A percentile compares a stretch with the other conserved stretches of the same genome.
Conservation (phyloP, 176 grass and related monocot species). For the Eragrostis curvula region DNA sequence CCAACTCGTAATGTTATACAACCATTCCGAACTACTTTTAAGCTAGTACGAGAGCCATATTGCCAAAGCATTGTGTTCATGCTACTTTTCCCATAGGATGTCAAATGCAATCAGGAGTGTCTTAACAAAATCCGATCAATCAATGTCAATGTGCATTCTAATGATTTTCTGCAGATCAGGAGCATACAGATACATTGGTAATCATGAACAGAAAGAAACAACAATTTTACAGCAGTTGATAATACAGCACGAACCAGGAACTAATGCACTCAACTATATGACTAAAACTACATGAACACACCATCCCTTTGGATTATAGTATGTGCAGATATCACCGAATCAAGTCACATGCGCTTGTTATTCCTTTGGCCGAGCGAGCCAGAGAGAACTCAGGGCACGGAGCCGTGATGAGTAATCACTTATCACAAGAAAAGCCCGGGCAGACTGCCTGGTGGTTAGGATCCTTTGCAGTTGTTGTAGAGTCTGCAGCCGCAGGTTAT, state of each 20-base stretch:
- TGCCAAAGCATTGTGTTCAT: conserved; percentile 10
- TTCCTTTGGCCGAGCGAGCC: conserved; percentile 93
- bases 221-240: conserved; percentile 40
- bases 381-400: conserved; percentile 93
- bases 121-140: conserved; percentile 6
- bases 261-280: conserved; percentile 45
- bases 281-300: conserved; percentile 51
- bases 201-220: neutral
- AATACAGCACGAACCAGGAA: conserved; percentile 34
- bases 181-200: conserved; percentile 27
- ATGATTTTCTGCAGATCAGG: conserved; percentile 30
- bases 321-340: conserved; percentile 56
- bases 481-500: conserved; percentile 92
- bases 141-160: conserved; percentile 30
- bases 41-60: neutral
- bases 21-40: neutral
- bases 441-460: conserved; percentile 83
- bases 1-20: too few species aligned
- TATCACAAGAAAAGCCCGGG: conserved; percentile 82
- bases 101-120: conserved; percentile 12
- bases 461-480: conserved; percentile 91
- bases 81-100: neutral
- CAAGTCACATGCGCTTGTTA: conserved; percentile 43
- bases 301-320: conserved; percentile 44
- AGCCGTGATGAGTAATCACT: conserved; percentile 92